Evolutionary conservation across 2,329 filamentous ascomycete species (phyloP).

Genomic region (Monosporascus sp.): DNA sequence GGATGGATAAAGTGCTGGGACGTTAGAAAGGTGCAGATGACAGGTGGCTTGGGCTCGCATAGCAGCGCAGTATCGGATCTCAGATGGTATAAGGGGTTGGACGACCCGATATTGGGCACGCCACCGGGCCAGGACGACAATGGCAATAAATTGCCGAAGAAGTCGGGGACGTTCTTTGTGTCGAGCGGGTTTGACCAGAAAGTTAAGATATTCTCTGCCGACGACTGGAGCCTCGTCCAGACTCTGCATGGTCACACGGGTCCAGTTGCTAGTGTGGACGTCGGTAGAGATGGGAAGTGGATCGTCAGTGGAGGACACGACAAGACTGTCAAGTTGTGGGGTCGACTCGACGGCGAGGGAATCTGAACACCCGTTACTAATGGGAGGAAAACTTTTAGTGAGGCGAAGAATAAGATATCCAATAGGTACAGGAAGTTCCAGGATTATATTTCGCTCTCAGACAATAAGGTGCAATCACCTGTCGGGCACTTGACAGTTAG

Average conservation of each 20-base stretch:
- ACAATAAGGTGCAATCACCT: no score
- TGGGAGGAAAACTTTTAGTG: neutral
- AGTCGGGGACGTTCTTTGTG: constrained; percentile 86
- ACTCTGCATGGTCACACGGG: constrained; percentile 85
- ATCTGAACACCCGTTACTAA: constrained; percentile 27
- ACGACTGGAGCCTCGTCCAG: constrained; percentile 91
- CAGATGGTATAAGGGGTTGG: constrained; percentile 85
- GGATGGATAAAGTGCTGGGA: constrained; percentile 99
- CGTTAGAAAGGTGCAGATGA: constrained; percentile 77
- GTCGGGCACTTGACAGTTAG: no score
- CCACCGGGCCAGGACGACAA: constrained; percentile 59
- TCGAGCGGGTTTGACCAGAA: constrained; percentile 90
- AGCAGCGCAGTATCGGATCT: constrained; percentile 87
- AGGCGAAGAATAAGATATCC: neutral
- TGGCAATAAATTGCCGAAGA: constrained; percentile 67
- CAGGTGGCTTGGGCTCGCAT: constrained; percentile 84
- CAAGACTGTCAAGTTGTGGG: constrained; percentile 94
- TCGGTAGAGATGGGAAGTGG: constrained; percentile 81
- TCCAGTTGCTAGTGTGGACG: constrained; percentile 85
- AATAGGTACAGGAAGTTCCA: neutral
- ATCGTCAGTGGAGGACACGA: constrained; percentile 94
- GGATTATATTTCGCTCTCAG: no score
- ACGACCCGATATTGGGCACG: constrained; percentile 62
- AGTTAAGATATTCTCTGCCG: constrained; percentile 91
- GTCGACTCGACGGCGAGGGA: constrained; percentile 67